Evolutionary conservation across 257 asterid genomes (phyloP), one percentile per base, ranked within the genome.

Genomic region (Lycium barbarum): DNA sequence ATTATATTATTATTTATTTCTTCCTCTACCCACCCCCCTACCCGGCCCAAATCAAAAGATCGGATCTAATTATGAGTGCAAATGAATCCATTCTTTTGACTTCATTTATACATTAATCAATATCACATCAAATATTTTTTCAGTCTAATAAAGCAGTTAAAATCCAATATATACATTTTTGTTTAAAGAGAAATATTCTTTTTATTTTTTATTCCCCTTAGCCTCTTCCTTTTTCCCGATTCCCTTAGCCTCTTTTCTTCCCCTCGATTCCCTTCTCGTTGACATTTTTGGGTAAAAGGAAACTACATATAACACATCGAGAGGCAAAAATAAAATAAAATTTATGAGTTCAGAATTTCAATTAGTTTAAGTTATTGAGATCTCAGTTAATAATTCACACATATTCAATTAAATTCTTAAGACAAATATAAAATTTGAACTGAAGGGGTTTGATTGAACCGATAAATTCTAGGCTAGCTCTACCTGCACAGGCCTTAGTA

Each of bases 61-160:
- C 26, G 45, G 82, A 76, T 76, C 82, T 76, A 76, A 51, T 76
- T 76, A 51, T 76, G 82, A 53, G 82, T 76, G 33, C 47, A 76
- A 26, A 53, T 26, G 26, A 76, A 76, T 53, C 82, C 26, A 76
- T 26, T 26, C 15, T 51, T 76, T 76, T 76, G 82, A 76, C 82
- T 26, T 53, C 63, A 76, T 53, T 51, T 76, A 51, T 76, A 76
- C 82, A 76, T 49, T 22, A 13, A 22, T 74, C 18, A 11, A 74
- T 51, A 11, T 14, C 38, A 33, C 54, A 20, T 74, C 40, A 47
- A 47, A 12, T 20, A 5, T 6, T n/a, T 0, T 45, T 49, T 49
- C 43, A 47, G 0, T 47, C n/a, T 45, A 17, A 2, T 9, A 5
- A 26, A 26, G 1, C 10, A 9, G 17, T 70, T 38, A 1, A 35